phyloP scores from a whole-genome alignment of 495 filamentous ascomycete genomes.

The Lentithecium fluviatile region DNA sequence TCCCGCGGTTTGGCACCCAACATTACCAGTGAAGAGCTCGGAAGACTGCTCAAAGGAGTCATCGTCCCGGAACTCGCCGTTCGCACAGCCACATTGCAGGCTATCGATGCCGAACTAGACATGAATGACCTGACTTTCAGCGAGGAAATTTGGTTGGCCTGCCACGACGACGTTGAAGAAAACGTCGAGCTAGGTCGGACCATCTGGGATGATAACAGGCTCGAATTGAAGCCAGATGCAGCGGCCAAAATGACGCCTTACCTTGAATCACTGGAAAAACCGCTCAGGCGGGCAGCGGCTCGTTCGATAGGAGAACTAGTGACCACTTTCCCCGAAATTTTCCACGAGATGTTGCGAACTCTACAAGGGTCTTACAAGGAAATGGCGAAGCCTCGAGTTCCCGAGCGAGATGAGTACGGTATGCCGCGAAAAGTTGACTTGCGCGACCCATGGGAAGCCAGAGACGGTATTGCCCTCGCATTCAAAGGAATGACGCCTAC shows the following conservation, averaged over 20 bases:
- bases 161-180: slow-evolving; percentile 85
- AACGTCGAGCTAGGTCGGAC: slow-evolving; percentile 78
- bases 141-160: slow-evolving; percentile 89
- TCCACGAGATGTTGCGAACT: slow-evolving; percentile 57
- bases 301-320: slow-evolving; percentile 75
- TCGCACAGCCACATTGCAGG: slow-evolving; percentile 82
- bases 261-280: slow-evolving; percentile 70
- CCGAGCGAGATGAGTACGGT: slow-evolving; percentile 84
- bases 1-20: slow-evolving; percentile 75
- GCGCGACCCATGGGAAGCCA: slow-evolving; percentile 82
- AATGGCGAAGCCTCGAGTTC: slow-evolving; percentile 74
- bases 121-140: slow-evolving; percentile 80
- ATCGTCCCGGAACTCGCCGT: slow-evolving; percentile 79
- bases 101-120: slow-evolving; percentile 86
- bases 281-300: slow-evolving; percentile 80
- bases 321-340: slow-evolving; percentile 55
- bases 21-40: slow-evolving; percentile 66
- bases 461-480: slow-evolving; percentile 82
- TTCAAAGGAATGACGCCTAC: slow-evolving; percentile 73
- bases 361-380: slow-evolving; percentile 70
- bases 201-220: slow-evolving; percentile 92
- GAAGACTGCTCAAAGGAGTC: slow-evolving; percentile 66
- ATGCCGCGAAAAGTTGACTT: slow-evolving; percentile 85
- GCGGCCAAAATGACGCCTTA: slow-evolving; percentile 70
- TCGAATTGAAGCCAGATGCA: slow-evolving; percentile 67